phyloP scores from a whole-genome alignment of 768 basidiomycete genomes.

The Scleroderma citrinum region DNA sequence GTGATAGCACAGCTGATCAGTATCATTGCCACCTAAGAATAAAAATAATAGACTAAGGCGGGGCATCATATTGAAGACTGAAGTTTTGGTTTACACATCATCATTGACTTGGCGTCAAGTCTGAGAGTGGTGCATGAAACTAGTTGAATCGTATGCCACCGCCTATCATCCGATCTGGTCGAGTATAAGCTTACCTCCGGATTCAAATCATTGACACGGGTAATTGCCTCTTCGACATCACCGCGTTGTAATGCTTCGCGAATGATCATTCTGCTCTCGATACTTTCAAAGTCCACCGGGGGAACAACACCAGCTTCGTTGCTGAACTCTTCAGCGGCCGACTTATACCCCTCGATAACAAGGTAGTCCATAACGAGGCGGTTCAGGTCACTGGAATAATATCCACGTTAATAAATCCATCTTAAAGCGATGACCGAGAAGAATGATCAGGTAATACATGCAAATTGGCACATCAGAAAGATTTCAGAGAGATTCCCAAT shows the following conservation, averaged over 20 bases:
- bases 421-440: conserved; percentile 18
- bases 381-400: conserved; percentile 74
- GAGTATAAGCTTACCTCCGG: conserved; percentile 72
- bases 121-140: conserved; percentile 99
- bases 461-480: conserved; percentile 63
- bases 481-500: conserved; percentile 99
- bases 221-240: conserved; percentile 91
- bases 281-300: conserved; percentile 84
- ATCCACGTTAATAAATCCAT: conserved; percentile 15
- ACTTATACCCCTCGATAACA: conserved; percentile 95
- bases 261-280: conserved; percentile 92
- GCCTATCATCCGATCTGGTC: conserved; percentile 3
- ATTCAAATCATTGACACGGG: conserved; percentile 92
- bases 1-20: conserved; percentile 23
- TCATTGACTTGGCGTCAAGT: conserved; percentile 68
- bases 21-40: background rate
- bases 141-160: conserved; percentile 70
- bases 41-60: conserved; percentile 4
- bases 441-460: conserved; percentile 84
- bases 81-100: conserved; percentile 81
- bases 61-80: conserved; percentile 92
- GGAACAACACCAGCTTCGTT: conserved; percentile 75
- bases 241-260: conserved; percentile 91
- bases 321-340: conserved; percentile 92
- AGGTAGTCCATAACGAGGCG: conserved; percentile 96